Evolutionary conservation across 169 alveolate species (phyloP), one percentile per base, ranked within the genome.

Genomic region (Plasmodium yoelii): DNA sequence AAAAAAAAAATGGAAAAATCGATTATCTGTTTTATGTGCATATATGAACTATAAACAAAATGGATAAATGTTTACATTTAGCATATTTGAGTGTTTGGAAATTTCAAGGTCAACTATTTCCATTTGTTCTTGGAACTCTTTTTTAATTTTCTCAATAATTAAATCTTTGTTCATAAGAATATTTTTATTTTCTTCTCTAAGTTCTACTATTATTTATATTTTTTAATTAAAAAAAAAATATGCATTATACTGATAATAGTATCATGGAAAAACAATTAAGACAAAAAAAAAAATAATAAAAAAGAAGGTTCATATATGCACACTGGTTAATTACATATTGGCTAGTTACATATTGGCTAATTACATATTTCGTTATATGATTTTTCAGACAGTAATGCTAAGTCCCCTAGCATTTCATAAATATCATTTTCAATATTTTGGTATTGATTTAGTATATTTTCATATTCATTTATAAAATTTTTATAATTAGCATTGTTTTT

Each of bases 321-420:
- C 3, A 57, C 19, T 1, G 24, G 3, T 26, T 26, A 26, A 26
- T 26, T 42, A 12, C 19, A 65, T 60, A 53, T 51, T 53, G 42
- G 28, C 56, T 80, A 65, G n/a, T n/a, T 42, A 10, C 34, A 65
- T 60, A 53, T 53, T 39, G 42, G 18, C 51, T 80, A 67, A 34
- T 80, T 80, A 80, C 90, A 80, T 80, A 80, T 80, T 80, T 80
- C 90, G 28, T 26, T 80, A 46, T 80, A 80, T 22, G 90, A 80
- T 53, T 53, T 49, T 44, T 80, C 90, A 26, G 84, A 80, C 84
- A 80, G 46, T 47, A 51, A 12, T 67, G 55, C 68, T 47, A 80
- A 80, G 68, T 80, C 90, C 28, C 42, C 24, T 80, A 80, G 15
- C 70, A 80, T 71, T 26, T 80, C 90, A 28, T 55, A 49, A 46